Percentiles rank a stretch among this genome's conserved stretches.
Evolutionary conservation across 148 eudicot genomes (phyloP).

Genomic region (Fagopyrum esculentum): DNA sequence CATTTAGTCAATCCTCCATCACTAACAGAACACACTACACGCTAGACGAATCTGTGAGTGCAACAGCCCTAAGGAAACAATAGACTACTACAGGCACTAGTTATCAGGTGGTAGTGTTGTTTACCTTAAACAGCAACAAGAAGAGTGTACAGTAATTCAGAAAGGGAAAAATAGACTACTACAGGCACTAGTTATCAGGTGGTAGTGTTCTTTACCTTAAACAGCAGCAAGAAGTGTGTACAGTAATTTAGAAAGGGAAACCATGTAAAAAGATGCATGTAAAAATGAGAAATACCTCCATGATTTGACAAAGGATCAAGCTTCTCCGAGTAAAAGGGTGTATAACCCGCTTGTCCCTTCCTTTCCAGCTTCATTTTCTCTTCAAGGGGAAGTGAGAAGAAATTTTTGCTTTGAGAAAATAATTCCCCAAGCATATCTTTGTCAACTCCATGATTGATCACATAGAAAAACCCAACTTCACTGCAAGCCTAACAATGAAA

Average conservation of each 20-base stretch:
- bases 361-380: slow-evolving; percentile 52
- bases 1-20: background rate
- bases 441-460: slow-evolving; percentile 78
- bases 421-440: slow-evolving; percentile 29
- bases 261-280: background rate
- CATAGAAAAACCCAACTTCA: slow-evolving; percentile 77
- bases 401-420: slow-evolving; percentile 53
- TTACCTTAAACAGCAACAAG: background rate
- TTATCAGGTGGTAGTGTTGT: background rate
- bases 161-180: background rate
- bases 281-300: slow-evolving; percentile 31
- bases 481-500: slow-evolving; percentile 48
- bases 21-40: background rate
- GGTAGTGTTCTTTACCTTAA: background rate
- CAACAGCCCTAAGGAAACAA: background rate
- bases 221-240: background rate
- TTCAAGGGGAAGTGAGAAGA: slow-evolving; percentile 59
- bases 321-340: slow-evolving; percentile 61
- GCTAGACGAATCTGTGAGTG: background rate
- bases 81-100: background rate
- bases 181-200: background rate
- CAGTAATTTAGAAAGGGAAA: background rate
- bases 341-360: slow-evolving; percentile 54
- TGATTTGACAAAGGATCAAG: slow-evolving; percentile 37
- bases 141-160: background rate